Evolutionary conservation across 2,329 filamentous ascomycete genomes (phyloP), one percentile per base, ranked within the genome.

Genomic region (Fusarium pseudograminearum): DNA sequence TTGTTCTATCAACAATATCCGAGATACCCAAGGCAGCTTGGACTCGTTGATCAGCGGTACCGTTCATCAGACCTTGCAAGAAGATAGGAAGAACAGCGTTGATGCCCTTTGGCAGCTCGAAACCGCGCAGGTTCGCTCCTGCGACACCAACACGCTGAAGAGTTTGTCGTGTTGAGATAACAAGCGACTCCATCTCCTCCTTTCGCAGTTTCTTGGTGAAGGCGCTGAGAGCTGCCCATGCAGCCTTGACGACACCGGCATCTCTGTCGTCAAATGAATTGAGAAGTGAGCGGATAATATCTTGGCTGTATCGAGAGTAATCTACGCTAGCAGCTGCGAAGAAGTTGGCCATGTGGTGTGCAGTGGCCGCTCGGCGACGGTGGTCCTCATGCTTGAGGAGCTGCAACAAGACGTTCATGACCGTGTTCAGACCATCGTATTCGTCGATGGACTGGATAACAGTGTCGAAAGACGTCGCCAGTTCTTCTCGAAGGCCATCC

Each of bases 11-110:
- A 70, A 98, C 91, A 71, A 99, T 92, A 78, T 99, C 97, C 4
- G 94, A 97, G 73, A 99, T 97, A 59, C 93, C 96, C 67, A 98
- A 85, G 46, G 97, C 96, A 61, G 96, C 90, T 78, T 97, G 93
- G 28, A 93, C 96, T 78, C 94, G 89, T 82, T 99, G 96, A 7
- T 99, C 96, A 18, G 92, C 85, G 38, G 92, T 94, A 61, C 96
- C 97, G 76, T 99, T 98, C 91, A 99, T 97, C 71, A 99, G 86
- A 81, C 96, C 96, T 78, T 99, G 97, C 77, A 98, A 81, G 87
- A 99, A 98, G 71, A 99, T 98, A 4, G 97, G 96, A 65, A 99
- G 83, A 70, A 99, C 91, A 67, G 96, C 94, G 76, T 94, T 97
- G 85, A 99, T 97, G 67, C 97, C 97, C 87, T 98, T 99, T 3